A percentile compares a stretch with the other conserved stretches of the same genome.
Evolutionary conservation across 1,284 basidiomycete genomes (phyloP).

Genomic region (Tremellales sp.): DNA sequence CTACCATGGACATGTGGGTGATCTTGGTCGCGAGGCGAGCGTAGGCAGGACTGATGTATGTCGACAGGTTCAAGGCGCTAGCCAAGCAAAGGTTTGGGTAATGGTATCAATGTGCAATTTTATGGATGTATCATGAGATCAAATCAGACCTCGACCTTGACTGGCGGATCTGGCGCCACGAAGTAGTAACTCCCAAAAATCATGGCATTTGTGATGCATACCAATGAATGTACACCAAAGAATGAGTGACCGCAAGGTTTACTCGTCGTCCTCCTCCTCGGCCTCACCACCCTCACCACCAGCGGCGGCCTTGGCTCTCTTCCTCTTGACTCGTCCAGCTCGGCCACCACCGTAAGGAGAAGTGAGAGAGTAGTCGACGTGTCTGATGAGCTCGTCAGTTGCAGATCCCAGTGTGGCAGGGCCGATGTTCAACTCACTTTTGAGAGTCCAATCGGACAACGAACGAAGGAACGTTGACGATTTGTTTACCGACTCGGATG

Average conservation of each 20-base stretch:
- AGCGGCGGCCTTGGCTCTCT: conserved; percentile 89
- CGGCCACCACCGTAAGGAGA: conserved; percentile 97
- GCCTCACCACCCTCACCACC: conserved; percentile 88
- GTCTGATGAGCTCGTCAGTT: conserved; percentile 53
- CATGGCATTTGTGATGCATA: neutral
- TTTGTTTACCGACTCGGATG: conserved; percentile 91
- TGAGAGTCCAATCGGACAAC: conserved; percentile 96
- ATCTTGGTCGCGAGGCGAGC: neutral
- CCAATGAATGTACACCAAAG: conserved; percentile 1
- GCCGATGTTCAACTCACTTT: conserved; percentile 53
- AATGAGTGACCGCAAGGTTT: conserved; percentile 12
- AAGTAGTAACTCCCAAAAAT: neutral
- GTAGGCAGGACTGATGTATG: neutral
- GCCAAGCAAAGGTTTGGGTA: conserved; percentile 40
- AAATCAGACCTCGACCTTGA: neutral
- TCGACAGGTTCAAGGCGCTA: conserved; percentile 38
- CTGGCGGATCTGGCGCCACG: neutral
- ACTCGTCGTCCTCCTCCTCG: conserved; percentile 77
- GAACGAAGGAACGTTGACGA: conserved; percentile 98
- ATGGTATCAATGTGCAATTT: too few species aligned
- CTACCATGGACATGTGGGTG: conserved; percentile 48
- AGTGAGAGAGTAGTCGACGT: conserved; percentile 98
- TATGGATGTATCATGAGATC: neutral
- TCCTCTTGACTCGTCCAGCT: conserved; percentile 97
- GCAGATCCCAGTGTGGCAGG: conserved; percentile 4